Evolutionary conservation across 176 grass and related monocot species (phyloP).

Genomic region (Phyllostachys edulis): DNA sequence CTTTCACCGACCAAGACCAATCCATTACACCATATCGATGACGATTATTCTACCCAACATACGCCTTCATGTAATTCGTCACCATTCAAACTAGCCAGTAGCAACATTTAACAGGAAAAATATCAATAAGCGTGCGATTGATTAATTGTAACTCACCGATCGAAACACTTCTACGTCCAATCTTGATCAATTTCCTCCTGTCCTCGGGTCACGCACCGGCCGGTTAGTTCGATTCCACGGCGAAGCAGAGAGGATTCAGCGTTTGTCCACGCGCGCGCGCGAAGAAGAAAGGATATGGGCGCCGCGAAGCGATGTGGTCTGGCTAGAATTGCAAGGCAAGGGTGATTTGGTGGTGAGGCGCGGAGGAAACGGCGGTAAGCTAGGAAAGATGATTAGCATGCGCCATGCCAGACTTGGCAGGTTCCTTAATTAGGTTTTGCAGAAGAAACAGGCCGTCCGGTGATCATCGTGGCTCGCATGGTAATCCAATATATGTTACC

Average conservation of each 20-base stretch:
- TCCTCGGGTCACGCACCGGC: too few species aligned
- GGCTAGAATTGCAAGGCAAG: background rate
- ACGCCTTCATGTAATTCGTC: background rate
- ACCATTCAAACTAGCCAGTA: background rate
- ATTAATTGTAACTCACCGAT: background rate
- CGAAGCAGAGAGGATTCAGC: too few species aligned
- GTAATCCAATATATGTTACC: too few species aligned
- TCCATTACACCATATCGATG: too few species aligned
- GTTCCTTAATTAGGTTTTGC: background rate
- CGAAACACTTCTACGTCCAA: background rate
- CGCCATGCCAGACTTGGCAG: background rate
- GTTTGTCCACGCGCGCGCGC: background rate
- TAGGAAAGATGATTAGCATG: background rate
- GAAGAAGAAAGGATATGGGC: background rate
- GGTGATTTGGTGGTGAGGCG: background rate
- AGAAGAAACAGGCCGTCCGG: too few species aligned
- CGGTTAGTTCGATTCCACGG: too few species aligned
- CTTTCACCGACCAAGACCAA: too few species aligned
- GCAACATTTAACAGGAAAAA: background rate
- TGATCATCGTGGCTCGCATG: too few species aligned
- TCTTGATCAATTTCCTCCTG: background rate
- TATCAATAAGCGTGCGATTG: too few species aligned
- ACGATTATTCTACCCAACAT: too few species aligned
- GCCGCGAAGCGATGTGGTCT: background rate
- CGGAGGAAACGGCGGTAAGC: conserved; percentile 15